These are phyloP conservation scores for Russula sp. DNA, from an alignment of 768 basidiomycete species.

Conservation along the genomic window DNA sequence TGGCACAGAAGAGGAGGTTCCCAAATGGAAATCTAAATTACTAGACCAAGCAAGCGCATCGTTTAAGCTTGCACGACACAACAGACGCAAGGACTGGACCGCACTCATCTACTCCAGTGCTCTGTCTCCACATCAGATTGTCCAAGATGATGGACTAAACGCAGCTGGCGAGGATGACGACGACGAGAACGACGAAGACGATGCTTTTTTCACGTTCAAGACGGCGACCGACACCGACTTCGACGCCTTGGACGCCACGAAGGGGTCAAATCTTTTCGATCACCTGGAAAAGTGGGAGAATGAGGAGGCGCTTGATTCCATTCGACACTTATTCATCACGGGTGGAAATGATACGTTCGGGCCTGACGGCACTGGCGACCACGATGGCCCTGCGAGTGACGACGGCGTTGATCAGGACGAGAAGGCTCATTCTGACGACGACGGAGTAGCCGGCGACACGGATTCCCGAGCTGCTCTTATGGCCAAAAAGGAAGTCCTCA, in stretches of 20 bases:
- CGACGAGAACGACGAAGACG: constrained; percentile 50
- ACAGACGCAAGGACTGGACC: constrained; percentile 66
- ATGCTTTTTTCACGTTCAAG: constrained; percentile 64
- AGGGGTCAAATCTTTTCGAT: constrained; percentile 47
- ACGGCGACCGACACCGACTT: constrained; percentile 30
- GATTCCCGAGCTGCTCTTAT: constrained; percentile 53
- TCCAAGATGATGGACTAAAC: constrained; percentile 36
- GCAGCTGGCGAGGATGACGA: constrained; percentile 21
- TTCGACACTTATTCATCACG: constrained; percentile 88
- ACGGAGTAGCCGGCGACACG: constrained; percentile 25
- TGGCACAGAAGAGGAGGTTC: constrained; percentile 44
- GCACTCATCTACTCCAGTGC: constrained; percentile 73
- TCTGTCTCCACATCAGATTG: constrained; percentile 64
- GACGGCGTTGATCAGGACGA: constrained; percentile 39
- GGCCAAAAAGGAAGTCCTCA: constrained; percentile 84
- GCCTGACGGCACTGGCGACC: constrained; percentile 22
- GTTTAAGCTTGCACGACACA: constrained; percentile 36
- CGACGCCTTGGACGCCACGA: constrained; percentile 66
- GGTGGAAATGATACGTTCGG: constrained; percentile 42
- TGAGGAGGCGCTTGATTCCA: constrained; percentile 78
- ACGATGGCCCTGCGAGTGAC: constrained; percentile 33
- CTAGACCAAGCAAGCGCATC: constrained; percentile 42
- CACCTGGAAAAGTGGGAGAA: constrained; percentile 73
- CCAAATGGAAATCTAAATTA: constrained; percentile 73
- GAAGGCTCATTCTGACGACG: constrained; percentile 33